A percentile compares a stretch with the other conserved stretches of the same genome.
Conservation (phyloP, 2,329 filamentous ascomycete genomes). For the Penicillium sp. region DNA sequence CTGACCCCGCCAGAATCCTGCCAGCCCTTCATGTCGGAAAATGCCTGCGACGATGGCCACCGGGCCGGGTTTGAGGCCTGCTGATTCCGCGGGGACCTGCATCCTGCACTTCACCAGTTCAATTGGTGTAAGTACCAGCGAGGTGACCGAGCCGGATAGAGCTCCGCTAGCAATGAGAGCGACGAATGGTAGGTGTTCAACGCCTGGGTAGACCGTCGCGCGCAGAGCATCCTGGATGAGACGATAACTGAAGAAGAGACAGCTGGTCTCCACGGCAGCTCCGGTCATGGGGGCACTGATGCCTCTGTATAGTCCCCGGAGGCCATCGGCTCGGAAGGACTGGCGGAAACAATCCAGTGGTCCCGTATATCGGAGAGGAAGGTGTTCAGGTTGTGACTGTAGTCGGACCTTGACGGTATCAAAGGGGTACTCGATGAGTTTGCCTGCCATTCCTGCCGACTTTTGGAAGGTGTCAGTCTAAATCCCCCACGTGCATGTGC, state of each 20-base stretch:
- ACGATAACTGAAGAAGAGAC: slow-evolving; percentile 84
- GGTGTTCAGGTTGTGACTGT: slow-evolving; percentile 82
- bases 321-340: slow-evolving; percentile 68
- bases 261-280: slow-evolving; percentile 84
- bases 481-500: neutral
- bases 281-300: slow-evolving; percentile 85
- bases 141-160: slow-evolving; percentile 79
- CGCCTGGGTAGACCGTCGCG: slow-evolving; percentile 50
- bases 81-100: slow-evolving; percentile 57
- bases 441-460: slow-evolving; percentile 74
- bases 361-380: slow-evolving; percentile 72
- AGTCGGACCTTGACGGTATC: slow-evolving; percentile 96
- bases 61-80: slow-evolving; percentile 46
- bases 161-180: slow-evolving; percentile 73
- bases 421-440: slow-evolving; percentile 97
- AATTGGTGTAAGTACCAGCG: slow-evolving; percentile 82
- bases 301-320: slow-evolving; percentile 76
- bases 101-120: slow-evolving; percentile 98
- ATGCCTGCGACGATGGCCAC: slow-evolving; percentile 66
- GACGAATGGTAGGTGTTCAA: slow-evolving; percentile 59
- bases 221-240: slow-evolving; percentile 56
- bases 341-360: slow-evolving; percentile 90
- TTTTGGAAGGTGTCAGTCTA: slow-evolving; percentile 40
- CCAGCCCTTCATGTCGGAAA: slow-evolving; percentile 70
- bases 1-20: slow-evolving; percentile 92